A percentile compares a stretch with the other conserved stretches of the same genome.
These are phyloP conservation scores for Capsicum rhomboideum DNA, from an alignment of 257 asterid genomes.

Conservation along the genomic window DNA sequence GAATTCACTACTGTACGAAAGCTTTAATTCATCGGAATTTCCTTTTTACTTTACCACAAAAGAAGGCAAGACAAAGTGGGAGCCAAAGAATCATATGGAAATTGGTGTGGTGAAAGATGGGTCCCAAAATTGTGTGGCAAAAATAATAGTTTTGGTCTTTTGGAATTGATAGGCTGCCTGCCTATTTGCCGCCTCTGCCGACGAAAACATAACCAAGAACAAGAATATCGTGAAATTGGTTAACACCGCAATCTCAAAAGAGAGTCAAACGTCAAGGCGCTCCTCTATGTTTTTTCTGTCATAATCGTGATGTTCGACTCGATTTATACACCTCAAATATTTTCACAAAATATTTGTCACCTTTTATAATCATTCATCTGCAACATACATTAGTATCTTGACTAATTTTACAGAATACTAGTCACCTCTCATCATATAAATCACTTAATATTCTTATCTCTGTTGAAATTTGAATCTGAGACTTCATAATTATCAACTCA, in stretches of 20 bases:
- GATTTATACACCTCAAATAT: neutral
- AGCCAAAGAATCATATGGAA: neutral
- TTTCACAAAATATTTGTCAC: too few relatives aligned
- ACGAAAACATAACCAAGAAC: neutral
- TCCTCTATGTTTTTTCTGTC: neutral
- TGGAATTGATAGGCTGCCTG: neutral
- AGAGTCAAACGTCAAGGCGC: neutral
- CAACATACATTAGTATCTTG: neutral
- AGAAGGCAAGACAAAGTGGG: neutral
- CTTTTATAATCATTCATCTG: neutral
- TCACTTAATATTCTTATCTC: too few relatives aligned
- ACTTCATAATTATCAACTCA: accelerated
- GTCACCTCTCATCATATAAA: neutral
- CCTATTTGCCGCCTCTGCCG: neutral
- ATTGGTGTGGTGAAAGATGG: neutral
- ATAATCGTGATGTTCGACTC: neutral
- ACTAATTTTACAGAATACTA: neutral
- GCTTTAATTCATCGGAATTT: too few relatives aligned
- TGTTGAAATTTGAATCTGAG: neutral
- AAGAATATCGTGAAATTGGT: neutral
- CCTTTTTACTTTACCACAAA: neutral
- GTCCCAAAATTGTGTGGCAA: neutral
- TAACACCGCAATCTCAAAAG: neutral
- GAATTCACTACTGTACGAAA: too few relatives aligned
- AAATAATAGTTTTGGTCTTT: too few relatives aligned